Percentiles rank a stretch among this genome's conserved stretches.
These are phyloP conservation scores for Rauvolfia tetraphylla DNA, from an alignment of 257 asterid genomes.

Conservation along the genomic window DNA sequence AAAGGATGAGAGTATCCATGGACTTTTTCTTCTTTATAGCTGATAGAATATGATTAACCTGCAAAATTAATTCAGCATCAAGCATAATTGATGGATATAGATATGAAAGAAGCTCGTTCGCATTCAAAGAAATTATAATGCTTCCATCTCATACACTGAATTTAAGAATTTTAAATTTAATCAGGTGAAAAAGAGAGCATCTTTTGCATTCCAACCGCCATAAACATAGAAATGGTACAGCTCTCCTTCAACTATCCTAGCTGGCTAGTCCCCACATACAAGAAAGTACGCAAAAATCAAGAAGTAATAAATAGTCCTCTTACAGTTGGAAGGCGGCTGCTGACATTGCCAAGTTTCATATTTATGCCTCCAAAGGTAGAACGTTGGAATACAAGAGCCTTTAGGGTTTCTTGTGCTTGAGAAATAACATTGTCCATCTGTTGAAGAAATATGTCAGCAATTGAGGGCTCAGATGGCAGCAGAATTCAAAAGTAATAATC, in stretches of 20 bases:
- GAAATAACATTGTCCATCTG: slow-evolving; percentile 90
- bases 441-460: slow-evolving; percentile 24
- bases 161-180: background rate
- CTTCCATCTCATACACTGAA: background rate
- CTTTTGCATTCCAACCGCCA: background rate
- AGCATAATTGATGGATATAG: background rate
- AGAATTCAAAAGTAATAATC: background rate
- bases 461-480: slow-evolving; percentile 1
- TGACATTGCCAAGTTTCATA: slow-evolving; percentile 81
- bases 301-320: slow-evolving; percentile 18
- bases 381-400: slow-evolving; percentile 78
- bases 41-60: slow-evolving; percentile 74
- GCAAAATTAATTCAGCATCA: slow-evolving; percentile 25
- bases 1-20: slow-evolving; percentile 84
- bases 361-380: slow-evolving; percentile 91
- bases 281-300: background rate
- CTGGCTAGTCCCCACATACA: background rate
- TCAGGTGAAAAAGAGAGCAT: background rate
- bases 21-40: slow-evolving; percentile 91
- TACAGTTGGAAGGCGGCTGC: slow-evolving; percentile 97
- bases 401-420: slow-evolving; percentile 95
- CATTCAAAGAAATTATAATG: background rate
- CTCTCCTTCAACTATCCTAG: background rate
- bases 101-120: background rate
- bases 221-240: background rate